Conservation (phyloP, 2,329 filamentous ascomycete genomes). For the Ophiostoma triangulosporum region DNA sequence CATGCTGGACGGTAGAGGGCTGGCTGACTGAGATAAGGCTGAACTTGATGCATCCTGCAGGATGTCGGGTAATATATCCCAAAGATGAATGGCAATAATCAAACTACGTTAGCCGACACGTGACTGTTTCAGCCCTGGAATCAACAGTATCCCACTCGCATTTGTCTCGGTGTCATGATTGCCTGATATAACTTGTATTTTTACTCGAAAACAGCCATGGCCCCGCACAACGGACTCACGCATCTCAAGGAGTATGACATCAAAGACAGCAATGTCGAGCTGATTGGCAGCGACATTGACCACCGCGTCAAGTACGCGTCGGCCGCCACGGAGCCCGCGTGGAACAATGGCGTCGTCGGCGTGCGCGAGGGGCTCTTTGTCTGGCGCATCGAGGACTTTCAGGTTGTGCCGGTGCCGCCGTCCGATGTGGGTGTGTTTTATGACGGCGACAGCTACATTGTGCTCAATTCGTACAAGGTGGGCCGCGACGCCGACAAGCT, state of each 20-base stretch:
- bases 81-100: too few species aligned
- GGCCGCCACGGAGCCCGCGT: constrained; percentile 50
- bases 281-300: constrained; percentile 50
- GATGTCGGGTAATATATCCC: background rate
- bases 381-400: constrained; percentile 56
- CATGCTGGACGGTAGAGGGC: too few species aligned
- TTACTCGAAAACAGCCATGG: too few species aligned
- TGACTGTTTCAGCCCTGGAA: too few species aligned
- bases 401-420: constrained; percentile 47
- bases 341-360: constrained; percentile 46
- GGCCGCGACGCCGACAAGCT: constrained; percentile 19
- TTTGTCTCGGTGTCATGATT: too few species aligned
- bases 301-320: constrained; percentile 56
- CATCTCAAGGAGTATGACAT: constrained; percentile 52
- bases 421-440: constrained; percentile 46
- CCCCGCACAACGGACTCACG: constrained; percentile 47
- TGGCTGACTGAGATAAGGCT: background rate
- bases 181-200: too few species aligned
- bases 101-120: too few species aligned
- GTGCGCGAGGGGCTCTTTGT: constrained; percentile 39
- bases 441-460: constrained; percentile 55
- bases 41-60: background rate
- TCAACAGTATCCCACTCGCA: too few species aligned
- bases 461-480: constrained; percentile 40
- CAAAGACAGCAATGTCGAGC: constrained; percentile 54